Conservation (phyloP, 768 basidiomycete genomes). For the Boletus pseudo-olivaceus region DNA sequence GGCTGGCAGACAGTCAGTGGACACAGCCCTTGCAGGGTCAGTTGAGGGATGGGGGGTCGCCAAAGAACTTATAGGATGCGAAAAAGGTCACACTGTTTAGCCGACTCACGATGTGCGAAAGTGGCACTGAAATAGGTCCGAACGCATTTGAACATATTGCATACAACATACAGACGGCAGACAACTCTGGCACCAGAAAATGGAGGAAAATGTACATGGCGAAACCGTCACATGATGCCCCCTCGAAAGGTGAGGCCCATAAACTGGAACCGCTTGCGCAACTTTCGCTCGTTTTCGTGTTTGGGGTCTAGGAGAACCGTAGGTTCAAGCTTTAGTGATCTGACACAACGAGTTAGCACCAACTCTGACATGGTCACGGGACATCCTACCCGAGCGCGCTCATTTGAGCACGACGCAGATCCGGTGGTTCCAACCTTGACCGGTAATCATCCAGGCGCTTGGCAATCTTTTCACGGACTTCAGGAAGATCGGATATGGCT, state of each 20-base stretch:
- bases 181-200: neutral
- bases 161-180: neutral
- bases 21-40: conserved; percentile 10
- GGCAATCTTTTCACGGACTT: conserved; percentile 29
- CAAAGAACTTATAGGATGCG: conserved; percentile 12
- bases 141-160: conserved; percentile 4
- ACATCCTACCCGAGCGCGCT: conserved; percentile 22
- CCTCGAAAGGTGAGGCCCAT: conserved; percentile 18
- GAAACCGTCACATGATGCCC: conserved; percentile 19
- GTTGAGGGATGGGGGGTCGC: conserved; percentile 8
- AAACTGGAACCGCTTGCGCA: conserved; percentile 3
- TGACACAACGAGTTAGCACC: conserved; percentile 11
- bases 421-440: conserved; percentile 12
- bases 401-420: conserved; percentile 20
- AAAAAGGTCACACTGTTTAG: conserved; percentile 13
- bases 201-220: neutral
- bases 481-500: conserved; percentile 33
- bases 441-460: conserved; percentile 25
- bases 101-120: conserved; percentile 25
- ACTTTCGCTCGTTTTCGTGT: neutral
- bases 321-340: conserved; percentile 25
- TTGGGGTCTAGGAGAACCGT: conserved; percentile 24
- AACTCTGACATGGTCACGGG: neutral
- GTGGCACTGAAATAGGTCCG: conserved; percentile 13
- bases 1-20: neutral